These are phyloP conservation scores for Hanseniaspora thailandica DNA, from an alignment of 805 yeast species.

Conservation along the genomic window DNA sequence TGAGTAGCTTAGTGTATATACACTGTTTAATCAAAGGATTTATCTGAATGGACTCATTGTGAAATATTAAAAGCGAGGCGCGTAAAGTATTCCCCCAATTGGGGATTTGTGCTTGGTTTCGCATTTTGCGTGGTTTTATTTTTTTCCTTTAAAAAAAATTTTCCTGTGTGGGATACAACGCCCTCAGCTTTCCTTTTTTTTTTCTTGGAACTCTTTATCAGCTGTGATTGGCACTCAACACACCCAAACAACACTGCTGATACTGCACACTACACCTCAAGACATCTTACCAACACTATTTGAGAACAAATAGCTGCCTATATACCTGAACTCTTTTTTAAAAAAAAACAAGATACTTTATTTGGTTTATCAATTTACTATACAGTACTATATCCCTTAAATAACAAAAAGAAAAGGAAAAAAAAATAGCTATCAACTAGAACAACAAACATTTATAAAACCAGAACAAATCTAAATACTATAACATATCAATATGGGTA, in stretches of 20 bases:
- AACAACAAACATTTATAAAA: background rate
- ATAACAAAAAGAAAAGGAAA: background rate
- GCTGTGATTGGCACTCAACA: background rate
- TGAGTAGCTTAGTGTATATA: background rate
- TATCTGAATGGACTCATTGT: background rate
- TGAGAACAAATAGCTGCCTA: background rate
- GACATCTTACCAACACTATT: no score
- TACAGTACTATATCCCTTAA: no score
- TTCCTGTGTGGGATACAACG: background rate
- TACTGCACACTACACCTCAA: no score
- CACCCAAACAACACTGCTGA: background rate
- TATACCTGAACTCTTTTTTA: background rate
- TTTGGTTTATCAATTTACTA: no score
- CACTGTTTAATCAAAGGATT: background rate
- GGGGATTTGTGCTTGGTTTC: background rate
- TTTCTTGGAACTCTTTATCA: background rate
- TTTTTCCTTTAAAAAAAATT: background rate
- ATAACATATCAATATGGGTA: constrained; percentile 40
- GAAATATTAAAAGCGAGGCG: no score
- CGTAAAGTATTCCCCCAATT: background rate
- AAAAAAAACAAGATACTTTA: no score
- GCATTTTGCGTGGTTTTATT: background rate
- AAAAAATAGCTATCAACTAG: background rate
- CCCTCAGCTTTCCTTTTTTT: background rate
- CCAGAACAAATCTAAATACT: no score